Evolutionary conservation across 768 basidiomycete species (phyloP).

Genomic region (Nevesoporus exiguus): DNA sequence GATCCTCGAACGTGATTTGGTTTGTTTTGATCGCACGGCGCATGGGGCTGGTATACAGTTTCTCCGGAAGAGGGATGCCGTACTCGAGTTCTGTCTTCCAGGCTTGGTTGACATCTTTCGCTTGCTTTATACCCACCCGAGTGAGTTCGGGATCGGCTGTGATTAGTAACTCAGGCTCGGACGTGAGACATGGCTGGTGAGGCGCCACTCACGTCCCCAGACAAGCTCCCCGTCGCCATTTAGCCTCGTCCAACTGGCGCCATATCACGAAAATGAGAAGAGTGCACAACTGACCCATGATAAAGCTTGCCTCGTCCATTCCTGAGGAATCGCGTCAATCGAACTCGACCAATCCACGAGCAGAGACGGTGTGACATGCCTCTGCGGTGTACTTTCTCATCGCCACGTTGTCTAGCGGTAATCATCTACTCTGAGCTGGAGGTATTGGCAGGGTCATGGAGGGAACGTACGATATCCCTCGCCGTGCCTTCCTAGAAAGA

Average conservation of each 20-base stretch:
- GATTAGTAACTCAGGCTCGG: neutral
- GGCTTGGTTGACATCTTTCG: slow-evolving; percentile 37
- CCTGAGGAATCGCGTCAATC: slow-evolving; percentile 23
- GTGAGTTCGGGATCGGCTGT: slow-evolving; percentile 69
- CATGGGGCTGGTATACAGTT: slow-evolving; percentile 60
- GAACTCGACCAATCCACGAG: neutral
- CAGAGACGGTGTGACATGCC: slow-evolving; percentile 21
- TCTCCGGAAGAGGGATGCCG: slow-evolving; percentile 49
- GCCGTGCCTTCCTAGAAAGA: slow-evolving; percentile 69
- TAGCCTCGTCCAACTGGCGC: slow-evolving; percentile 52
- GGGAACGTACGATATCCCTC: slow-evolving; percentile 63
- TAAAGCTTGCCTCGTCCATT: slow-evolving; percentile 56
- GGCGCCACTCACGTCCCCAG: slow-evolving; percentile 65
- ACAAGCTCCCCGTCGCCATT: slow-evolving; percentile 60
- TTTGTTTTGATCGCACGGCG: slow-evolving; percentile 59
- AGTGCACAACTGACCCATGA: neutral
- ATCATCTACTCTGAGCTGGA: slow-evolving; percentile 40
- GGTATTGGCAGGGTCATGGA: neutral
- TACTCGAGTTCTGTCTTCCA: slow-evolving; percentile 48
- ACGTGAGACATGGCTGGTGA: neutral
- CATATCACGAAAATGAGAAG: neutral
- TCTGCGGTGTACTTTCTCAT: slow-evolving; percentile 59
- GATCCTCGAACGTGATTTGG: slow-evolving; percentile 47
- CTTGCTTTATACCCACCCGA: slow-evolving; percentile 52
- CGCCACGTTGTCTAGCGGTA: slow-evolving; percentile 64